Evolutionary conservation across 140 eudicot species (phyloP), one percentile per base, ranked within the genome.

Genomic region (Bidens hawaiensis): DNA sequence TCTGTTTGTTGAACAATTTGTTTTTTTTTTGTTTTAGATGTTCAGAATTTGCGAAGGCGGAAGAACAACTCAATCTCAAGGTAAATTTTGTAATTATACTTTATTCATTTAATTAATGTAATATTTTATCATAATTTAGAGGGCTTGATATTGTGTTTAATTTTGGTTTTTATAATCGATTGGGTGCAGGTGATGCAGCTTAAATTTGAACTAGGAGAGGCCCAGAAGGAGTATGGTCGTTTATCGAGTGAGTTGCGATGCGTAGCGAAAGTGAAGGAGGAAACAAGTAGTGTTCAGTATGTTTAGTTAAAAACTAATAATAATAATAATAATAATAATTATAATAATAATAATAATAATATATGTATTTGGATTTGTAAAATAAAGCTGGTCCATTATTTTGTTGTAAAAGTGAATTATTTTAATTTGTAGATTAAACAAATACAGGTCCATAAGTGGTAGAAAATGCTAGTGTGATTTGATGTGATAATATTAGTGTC

Each of bases 141-240:
- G 9, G 11, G 34, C 1, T 23, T 33, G 10, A 12, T 31, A 13
- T 23, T 40, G 9, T 62, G 31, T 45, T 45, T 31, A n/a, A 8
- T 23, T 48, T 47, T 9, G 21, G 21, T 52, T 38, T 49, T n/a
- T 60, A 15, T 60, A 7, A 1, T 65, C 26, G 13, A 51, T 62
- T 30, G 62, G 70, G 60, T 75, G 60, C 79, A 89, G 97, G 82
- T 83, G 65, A 62, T 10, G n/a, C 65, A 52, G 28, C 95, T 89
- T 26, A 68, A 41, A 68, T 21, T 7, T 28, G 84, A 85, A 65
- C 43, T 89, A 23, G 59, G 41, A 43, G 81, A 62, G 22, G 88
- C 75, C 30, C 73, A 71, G 58, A 65, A 45, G 4, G 86, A 75
- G 61, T 83, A 82, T 67, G 58, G 43, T 60, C 81, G 75, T 30